These are phyloP conservation scores for Fusarium algeriense DNA, from an alignment of 2,329 filamentous ascomycete species.

Conservation along the genomic window DNA sequence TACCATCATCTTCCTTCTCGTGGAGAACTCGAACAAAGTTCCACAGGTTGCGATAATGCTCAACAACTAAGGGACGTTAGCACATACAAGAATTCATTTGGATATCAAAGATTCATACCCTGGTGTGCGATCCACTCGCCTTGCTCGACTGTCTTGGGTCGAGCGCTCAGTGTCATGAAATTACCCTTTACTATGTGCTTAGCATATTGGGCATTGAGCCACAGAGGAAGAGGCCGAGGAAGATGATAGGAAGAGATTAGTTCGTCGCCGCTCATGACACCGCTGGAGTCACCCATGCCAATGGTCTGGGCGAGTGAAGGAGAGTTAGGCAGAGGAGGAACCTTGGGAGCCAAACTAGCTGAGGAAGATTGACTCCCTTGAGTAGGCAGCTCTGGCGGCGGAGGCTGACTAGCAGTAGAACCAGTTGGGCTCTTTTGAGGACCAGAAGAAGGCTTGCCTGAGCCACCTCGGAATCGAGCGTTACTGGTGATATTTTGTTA, in stretches of 20 bases:
- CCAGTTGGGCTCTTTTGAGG: slow-evolving; percentile 66
- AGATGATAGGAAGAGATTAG: slow-evolving; percentile 71
- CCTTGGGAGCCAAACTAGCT: slow-evolving; percentile 66
- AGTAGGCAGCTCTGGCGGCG: slow-evolving; percentile 59
- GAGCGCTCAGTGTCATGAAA: slow-evolving; percentile 96
- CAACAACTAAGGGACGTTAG: slow-evolving; percentile 73
- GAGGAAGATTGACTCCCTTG: slow-evolving; percentile 66
- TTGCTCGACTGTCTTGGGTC: slow-evolving; percentile 92
- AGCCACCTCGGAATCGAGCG: slow-evolving; percentile 69
- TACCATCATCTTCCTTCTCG: slow-evolving; percentile 83
- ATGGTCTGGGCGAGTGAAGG: slow-evolving; percentile 75
- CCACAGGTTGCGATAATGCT: slow-evolving; percentile 90
- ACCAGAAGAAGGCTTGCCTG: slow-evolving; percentile 63
- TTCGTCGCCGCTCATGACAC: slow-evolving; percentile 64
- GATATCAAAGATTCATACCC: slow-evolving; percentile 64
- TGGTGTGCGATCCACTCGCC: slow-evolving; percentile 98
- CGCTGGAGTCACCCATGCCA: slow-evolving; percentile 73
- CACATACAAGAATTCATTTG: not conserved
- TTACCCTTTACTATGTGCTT: slow-evolving; percentile 96
- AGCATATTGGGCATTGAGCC: slow-evolving; percentile 80
- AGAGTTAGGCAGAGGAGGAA: slow-evolving; percentile 72
- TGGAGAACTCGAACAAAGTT: slow-evolving; percentile 91
- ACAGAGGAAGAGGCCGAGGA: slow-evolving; percentile 73
- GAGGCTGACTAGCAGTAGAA: slow-evolving; percentile 61
- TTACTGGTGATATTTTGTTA: slow-evolving; percentile 58